phyloP scores from a whole-genome alignment of 2,329 filamentous ascomycete genomes.

The Coniochaeta sp. region DNA sequence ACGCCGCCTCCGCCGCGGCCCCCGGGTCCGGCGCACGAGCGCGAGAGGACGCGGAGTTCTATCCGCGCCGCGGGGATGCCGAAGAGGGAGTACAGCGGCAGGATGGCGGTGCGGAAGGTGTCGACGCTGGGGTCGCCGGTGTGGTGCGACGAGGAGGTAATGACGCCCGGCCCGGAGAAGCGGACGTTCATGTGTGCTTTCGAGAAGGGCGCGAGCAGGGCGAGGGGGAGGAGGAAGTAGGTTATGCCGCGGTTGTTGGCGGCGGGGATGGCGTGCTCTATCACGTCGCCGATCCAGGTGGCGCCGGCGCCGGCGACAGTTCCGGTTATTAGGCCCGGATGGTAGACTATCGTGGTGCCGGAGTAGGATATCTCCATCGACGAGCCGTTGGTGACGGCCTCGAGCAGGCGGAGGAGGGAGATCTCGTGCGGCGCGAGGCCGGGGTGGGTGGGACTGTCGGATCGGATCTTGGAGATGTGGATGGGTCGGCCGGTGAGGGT shows the following conservation, averaged over 20 bases:
- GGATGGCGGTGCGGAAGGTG: slow-evolving; percentile 84
- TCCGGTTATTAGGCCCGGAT: slow-evolving; percentile 86
- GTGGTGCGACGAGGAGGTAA: slow-evolving; percentile 75
- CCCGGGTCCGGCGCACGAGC: slow-evolving; percentile 69
- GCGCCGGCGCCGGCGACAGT: slow-evolving; percentile 70
- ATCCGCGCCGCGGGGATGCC: slow-evolving; percentile 75
- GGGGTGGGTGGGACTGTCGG: slow-evolving; percentile 75
- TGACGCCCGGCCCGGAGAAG: slow-evolving; percentile 85
- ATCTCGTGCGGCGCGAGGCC: slow-evolving; percentile 90
- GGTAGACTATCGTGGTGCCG: slow-evolving; percentile 86
- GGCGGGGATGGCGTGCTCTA: slow-evolving; percentile 73
- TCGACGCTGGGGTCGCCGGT: slow-evolving; percentile 86
- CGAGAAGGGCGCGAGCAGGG: slow-evolving; percentile 85
- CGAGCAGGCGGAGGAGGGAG: slow-evolving; percentile 90
- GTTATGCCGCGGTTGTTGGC: slow-evolving; percentile 75
- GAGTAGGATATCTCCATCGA: slow-evolving; percentile 95
- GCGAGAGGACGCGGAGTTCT: slow-evolving; percentile 73
- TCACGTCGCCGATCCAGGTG: slow-evolving; percentile 58
- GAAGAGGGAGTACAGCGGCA: slow-evolving; percentile 85
- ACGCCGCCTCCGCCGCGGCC: slow-evolving; percentile 80
- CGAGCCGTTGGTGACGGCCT: slow-evolving; percentile 90
- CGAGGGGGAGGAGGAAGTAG: slow-evolving; percentile 87
- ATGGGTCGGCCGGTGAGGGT: slow-evolving; percentile 86
- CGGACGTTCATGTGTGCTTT: slow-evolving; percentile 87
- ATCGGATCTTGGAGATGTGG: slow-evolving; percentile 90